These are phyloP conservation scores for Kazachstania viticola DNA, from an alignment of 805 yeast genomes.

Conservation along the genomic window DNA sequence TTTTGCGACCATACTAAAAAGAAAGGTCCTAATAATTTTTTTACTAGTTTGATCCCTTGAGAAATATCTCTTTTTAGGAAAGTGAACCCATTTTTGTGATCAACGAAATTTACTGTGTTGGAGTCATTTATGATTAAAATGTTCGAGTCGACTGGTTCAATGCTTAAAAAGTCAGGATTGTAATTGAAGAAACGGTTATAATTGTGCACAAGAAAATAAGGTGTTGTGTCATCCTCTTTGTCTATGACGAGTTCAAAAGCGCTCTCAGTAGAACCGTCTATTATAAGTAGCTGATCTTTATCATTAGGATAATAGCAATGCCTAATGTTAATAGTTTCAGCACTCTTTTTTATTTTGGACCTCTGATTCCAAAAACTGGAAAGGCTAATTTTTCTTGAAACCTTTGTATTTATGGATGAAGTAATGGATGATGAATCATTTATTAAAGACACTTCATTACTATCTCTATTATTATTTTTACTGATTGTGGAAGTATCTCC, in stretches of 20 bases:
- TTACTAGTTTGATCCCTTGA: constrained; percentile 16
- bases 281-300: too few species aligned
- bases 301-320: too few species aligned
- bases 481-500: too few species aligned
- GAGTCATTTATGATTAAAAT: constrained; percentile 13
- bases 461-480: too few species aligned
- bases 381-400: too few species aligned
- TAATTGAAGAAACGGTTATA: constrained; percentile 12
- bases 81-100: constrained; percentile 18
- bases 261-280: constrained; percentile 15
- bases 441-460: too few species aligned
- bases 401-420: too few species aligned
- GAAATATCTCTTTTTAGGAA: constrained; percentile 12
- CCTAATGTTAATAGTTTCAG: too few species aligned
- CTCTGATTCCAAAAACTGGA: too few species aligned
- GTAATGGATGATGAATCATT: too few species aligned
- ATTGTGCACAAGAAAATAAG: constrained; percentile 9
- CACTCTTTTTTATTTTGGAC: too few species aligned
- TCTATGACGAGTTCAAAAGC: too few species aligned
- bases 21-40: constrained; percentile 8
- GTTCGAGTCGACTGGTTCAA: constrained; percentile 13
- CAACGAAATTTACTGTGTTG: constrained; percentile 13
- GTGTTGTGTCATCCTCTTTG: constrained; percentile 1
- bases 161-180: constrained; percentile 9
- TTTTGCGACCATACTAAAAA: constrained; percentile 15